Evolutionary conservation across 2,329 filamentous ascomycete genomes (phyloP), one percentile per base, ranked within the genome.

Genomic region (Huntiella bhutanensis): DNA sequence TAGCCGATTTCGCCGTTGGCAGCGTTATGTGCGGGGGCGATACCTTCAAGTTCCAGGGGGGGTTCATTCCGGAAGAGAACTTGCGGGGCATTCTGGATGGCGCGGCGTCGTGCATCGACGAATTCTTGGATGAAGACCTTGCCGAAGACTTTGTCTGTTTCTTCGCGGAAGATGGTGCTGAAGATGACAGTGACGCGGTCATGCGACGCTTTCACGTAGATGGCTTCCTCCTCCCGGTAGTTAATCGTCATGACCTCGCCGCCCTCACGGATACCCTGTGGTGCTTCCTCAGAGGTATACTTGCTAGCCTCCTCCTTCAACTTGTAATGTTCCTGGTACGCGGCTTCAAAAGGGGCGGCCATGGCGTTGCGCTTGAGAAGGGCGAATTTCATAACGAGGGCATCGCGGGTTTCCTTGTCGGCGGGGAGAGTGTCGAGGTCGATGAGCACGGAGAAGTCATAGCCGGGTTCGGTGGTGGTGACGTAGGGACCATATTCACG

Each of bases 111-210:
- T 6, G 92, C 91, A 64, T 99, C 91, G 48, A 96, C 92, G 54
- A 99, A 98, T 64, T 99, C 91, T 66, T 95, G 87, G 55, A 98
- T 77, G 60, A 99, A 98, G 11, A 98, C 86, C 66, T 95, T 96
- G 55, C 91, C 91, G 57, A 93, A 98, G 49, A 99, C 84, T 51
- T 88, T 73, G 60, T 98, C 91, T 46, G 92, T 98, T 66, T 98
- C 92, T 60, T 99, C 92, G 49, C 85, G 74, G 71, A 99, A 99
- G 45, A 96, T 76, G 37, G 91, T 98, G 65, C 86, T 94, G 71
- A 98, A 98, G 58, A 98, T 98, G 57, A 98, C 87, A 1, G 92
- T 98, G 45, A 99, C 91, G 57, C 91, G 79, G 61, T 99, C 91
- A 66, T 92, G 82, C 62, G 83, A 92, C 51, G 91, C 88, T 68